A percentile compares a stretch with the other conserved stretches of the same genome.
phyloP scores from a whole-genome alignment of 768 basidiomycete species.

The Termitomyces sp. region DNA sequence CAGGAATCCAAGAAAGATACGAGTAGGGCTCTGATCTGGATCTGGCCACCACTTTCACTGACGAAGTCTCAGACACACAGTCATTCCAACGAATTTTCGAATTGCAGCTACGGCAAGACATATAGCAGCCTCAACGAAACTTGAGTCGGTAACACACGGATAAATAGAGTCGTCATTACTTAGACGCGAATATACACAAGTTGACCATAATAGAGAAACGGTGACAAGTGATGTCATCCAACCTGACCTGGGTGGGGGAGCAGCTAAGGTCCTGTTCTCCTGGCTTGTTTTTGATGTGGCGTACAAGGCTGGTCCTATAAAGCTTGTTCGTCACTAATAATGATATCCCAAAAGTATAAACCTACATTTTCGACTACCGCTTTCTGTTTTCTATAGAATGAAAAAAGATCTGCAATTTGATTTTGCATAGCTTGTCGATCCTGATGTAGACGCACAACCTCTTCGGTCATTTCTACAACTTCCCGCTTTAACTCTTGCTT shows the following conservation, averaged over 20 bases:
- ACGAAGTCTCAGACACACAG: conserved; percentile 54
- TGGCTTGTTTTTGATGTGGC: background rate
- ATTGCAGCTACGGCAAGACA: conserved; percentile 76
- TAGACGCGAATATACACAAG: background rate
- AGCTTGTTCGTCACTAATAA: background rate
- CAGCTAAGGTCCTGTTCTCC: conserved; percentile 15
- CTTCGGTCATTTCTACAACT: conserved; percentile 67
- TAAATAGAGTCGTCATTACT: background rate
- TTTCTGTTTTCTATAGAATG: conserved; percentile 67
- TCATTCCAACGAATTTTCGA: conserved; percentile 68
- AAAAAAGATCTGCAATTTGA: conserved; percentile 68
- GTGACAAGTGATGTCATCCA: background rate
- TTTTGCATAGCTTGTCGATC: conserved; percentile 63
- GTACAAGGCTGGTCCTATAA: background rate
- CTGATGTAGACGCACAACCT: conserved; percentile 61
- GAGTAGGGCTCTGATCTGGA: conserved; percentile 37
- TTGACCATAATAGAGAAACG: background rate
- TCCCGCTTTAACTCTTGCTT: conserved; percentile 76
- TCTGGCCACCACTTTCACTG: background rate
- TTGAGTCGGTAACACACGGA: background rate
- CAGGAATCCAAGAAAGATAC: conserved; percentile 60
- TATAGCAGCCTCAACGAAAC: conserved; percentile 33
- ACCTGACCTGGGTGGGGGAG: conserved; percentile 15
- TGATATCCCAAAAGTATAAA: background rate
- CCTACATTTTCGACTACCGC: conserved; percentile 16